Conservation (phyloP, 1,284 basidiomycete species). For the Tilletiaria anomala region DNA sequence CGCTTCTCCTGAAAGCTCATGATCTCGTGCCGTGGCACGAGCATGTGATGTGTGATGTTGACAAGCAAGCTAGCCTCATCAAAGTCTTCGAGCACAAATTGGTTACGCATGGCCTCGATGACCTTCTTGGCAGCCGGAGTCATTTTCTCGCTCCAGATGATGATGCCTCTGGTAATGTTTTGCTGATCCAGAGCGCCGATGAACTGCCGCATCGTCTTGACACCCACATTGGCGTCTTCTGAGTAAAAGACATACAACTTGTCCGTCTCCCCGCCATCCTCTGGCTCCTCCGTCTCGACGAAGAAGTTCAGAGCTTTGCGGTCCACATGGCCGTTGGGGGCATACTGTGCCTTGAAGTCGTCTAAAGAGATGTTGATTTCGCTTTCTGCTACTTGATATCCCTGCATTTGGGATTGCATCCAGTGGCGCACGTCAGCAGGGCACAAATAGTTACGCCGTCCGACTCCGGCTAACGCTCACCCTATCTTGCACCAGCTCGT, state of each 20-base stretch:
- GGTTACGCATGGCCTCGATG: conserved; percentile 44
- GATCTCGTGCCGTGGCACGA: conserved; percentile 87
- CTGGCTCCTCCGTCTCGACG: conserved; percentile 13
- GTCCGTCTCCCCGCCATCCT: conserved; percentile 42
- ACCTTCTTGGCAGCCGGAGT: conserved; percentile 82
- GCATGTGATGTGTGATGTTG: conserved; percentile 82
- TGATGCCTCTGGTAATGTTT: conserved; percentile 74
- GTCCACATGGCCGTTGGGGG: conserved; percentile 44
- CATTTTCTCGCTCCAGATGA: conserved; percentile 92
- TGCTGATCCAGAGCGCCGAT: conserved; percentile 44
- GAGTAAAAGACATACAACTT: conserved; percentile 87
- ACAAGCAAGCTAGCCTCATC: conserved; percentile 90
- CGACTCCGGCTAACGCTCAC: conserved; percentile 10
- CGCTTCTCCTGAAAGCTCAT: conserved; percentile 75
- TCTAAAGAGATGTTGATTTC: conserved; percentile 73
- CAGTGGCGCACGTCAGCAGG: conserved; percentile 11
- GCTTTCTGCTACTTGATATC: conserved; percentile 74
- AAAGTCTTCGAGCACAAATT: conserved; percentile 87
- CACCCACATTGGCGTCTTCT: conserved; percentile 31
- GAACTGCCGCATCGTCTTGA: conserved; percentile 38
- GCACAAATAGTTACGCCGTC: neutral
- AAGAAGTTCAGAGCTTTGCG: conserved; percentile 35
- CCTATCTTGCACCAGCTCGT: conserved; percentile 79
- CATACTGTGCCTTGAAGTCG: conserved; percentile 48
- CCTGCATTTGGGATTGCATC: no score